These are phyloP conservation scores for Trypanosoma mega DNA, from an alignment of 208 protist species.

Conservation along the genomic window DNA sequence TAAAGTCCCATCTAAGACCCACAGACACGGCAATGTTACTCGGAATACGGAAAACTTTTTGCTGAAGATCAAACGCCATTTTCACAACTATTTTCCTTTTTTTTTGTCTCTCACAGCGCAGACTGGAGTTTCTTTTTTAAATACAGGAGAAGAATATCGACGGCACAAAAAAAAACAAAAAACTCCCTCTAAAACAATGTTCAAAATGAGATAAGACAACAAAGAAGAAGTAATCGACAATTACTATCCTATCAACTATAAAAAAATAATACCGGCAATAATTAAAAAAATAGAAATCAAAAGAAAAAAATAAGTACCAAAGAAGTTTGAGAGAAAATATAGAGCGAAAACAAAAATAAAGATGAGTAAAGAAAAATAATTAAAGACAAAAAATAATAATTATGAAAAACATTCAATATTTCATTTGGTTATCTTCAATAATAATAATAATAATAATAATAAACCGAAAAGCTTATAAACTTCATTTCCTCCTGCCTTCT, in stretches of 20 bases:
- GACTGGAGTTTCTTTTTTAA: too few relatives aligned
- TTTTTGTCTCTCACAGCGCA: constrained; percentile 6
- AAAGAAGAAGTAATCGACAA: too few relatives aligned
- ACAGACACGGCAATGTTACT: constrained; percentile 59
- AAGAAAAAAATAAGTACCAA: too few relatives aligned
- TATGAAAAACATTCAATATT: not conserved
- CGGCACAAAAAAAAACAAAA: too few relatives aligned
- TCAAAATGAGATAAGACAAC: too few relatives aligned
- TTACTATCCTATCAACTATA: too few relatives aligned
- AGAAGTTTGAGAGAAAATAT: too few relatives aligned
- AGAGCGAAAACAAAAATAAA: constrained; percentile 13
- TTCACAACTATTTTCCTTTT: not conserved
- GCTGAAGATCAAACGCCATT: constrained; percentile 62
- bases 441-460: not conserved
- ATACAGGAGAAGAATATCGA: too few relatives aligned
- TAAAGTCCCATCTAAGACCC: constrained; percentile 75
- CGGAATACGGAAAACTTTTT: constrained; percentile 84
- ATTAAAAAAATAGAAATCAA: too few relatives aligned
- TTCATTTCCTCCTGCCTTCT: not conserved
- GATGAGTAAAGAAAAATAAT: constrained; percentile 9
- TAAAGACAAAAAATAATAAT: constrained; percentile 1
- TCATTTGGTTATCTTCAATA: not conserved
- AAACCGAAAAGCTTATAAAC: not conserved
- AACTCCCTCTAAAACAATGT: too few relatives aligned
- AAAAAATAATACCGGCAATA: too few relatives aligned